Conservation (phyloP, 2,329 filamentous ascomycete genomes). For the Paecilomyces variotii region DNA sequence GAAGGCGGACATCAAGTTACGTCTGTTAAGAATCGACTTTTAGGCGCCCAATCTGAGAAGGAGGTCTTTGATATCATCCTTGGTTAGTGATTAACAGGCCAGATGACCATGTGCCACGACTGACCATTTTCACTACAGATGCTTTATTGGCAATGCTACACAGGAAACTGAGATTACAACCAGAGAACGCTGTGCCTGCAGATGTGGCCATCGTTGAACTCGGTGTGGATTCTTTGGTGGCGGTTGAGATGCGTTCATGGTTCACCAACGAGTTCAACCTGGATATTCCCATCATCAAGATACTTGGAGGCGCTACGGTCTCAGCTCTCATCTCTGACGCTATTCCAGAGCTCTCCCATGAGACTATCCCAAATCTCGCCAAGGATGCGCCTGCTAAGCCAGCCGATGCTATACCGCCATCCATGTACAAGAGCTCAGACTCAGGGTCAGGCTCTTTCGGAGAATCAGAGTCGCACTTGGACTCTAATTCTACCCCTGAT, state of each 20-base stretch:
- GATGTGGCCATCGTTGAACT: constrained; percentile 3
- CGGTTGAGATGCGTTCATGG: constrained; percentile 9
- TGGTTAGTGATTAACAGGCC: too few relatives aligned
- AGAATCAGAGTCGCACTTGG: not conserved
- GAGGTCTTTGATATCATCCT: too few relatives aligned
- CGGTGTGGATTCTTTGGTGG: constrained; percentile 12
- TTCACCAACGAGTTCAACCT: constrained; percentile 19
- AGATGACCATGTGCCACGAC: too few relatives aligned
- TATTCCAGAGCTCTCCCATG: not conserved
- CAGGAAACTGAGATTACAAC: not conserved
- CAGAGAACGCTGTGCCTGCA: not conserved
- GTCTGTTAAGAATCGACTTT: not conserved
- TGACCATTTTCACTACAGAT: too few relatives aligned
- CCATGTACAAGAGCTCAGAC: not conserved
- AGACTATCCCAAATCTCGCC: not conserved
- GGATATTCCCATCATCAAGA: constrained; percentile 41
- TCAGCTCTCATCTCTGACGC: constrained; percentile 12
- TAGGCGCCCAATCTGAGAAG: not conserved
- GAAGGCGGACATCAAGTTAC: not conserved
- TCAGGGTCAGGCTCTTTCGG: not conserved
- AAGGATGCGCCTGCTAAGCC: not conserved
- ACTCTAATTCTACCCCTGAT: not conserved
- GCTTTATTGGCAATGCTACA: not conserved
- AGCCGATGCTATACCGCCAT: not conserved
- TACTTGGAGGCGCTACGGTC: constrained; percentile 31